Evolutionary conservation across 1,284 basidiomycete genomes (phyloP).

Genomic region (Wallemia hederae): DNA sequence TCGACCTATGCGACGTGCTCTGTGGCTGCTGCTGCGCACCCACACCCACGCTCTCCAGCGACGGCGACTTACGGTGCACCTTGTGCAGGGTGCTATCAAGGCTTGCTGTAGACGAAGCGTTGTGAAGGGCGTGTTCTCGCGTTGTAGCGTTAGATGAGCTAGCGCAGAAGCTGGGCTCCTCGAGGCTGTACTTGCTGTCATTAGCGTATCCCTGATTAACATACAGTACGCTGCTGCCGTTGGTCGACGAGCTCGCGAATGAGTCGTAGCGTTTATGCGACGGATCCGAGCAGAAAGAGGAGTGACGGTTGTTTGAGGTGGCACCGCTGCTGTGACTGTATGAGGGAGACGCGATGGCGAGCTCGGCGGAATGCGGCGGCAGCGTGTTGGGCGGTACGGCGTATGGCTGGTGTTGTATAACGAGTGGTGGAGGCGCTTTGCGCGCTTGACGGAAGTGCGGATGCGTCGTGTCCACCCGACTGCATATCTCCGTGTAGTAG

Average conservation of each 20-base stretch:
- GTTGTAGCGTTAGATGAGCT: background rate
- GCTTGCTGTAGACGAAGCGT: background rate
- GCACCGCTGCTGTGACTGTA: background rate
- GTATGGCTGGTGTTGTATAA: slow-evolving; percentile 1
- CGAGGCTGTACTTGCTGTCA: background rate
- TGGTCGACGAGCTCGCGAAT: background rate
- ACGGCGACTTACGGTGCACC: background rate
- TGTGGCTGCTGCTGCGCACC: background rate
- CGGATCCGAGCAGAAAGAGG: background rate
- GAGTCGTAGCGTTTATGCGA: background rate
- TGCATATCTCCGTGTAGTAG: slow-evolving; percentile 44
- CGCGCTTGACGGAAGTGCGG: slow-evolving; percentile 20
- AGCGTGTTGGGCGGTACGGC: background rate
- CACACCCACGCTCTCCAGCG: background rate
- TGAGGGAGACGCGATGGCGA: background rate
- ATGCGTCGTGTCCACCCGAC: slow-evolving; percentile 30
- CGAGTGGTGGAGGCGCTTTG: slow-evolving; percentile 4
- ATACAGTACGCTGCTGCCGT: background rate
- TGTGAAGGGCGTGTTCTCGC: background rate
- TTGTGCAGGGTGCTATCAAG: background rate
- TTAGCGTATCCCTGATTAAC: background rate
- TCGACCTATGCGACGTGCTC: slow-evolving; percentile 6
- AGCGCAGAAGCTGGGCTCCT: background rate
- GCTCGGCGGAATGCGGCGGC: slow-evolving; percentile 2
- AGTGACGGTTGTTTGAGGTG: background rate